Conservation (phyloP, 768 basidiomycete genomes). For the Kwoniella pini region DNA sequence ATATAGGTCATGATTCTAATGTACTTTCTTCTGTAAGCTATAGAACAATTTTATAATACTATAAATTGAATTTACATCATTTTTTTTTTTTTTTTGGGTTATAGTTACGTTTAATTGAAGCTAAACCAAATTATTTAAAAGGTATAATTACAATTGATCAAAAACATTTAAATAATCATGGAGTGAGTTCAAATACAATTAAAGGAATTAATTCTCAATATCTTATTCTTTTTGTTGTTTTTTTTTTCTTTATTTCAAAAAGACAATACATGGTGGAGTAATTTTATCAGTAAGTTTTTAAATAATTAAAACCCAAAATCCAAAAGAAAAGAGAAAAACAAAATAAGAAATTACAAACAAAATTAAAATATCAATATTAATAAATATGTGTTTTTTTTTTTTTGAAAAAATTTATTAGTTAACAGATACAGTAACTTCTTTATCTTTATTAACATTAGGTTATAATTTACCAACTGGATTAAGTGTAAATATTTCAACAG, state of each 20-base stretch:
- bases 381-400: too few species aligned
- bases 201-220: too few species aligned
- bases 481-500: constrained; percentile 45
- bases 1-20: constrained; percentile 39
- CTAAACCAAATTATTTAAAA: constrained; percentile 36
- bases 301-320: too few species aligned
- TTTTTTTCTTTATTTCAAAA: neutral
- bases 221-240: too few species aligned
- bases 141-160: constrained; percentile 32
- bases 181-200: constrained; percentile 21
- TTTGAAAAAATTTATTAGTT: too few species aligned
- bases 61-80: too few species aligned
- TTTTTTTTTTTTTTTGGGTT: too few species aligned
- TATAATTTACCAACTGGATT: constrained; percentile 51
- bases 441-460: constrained; percentile 48
- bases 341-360: neutral
- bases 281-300: constrained; percentile 36
- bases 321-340: neutral
- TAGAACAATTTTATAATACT: too few species aligned
- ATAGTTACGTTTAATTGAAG: constrained; percentile 37
- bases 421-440: constrained; percentile 52
- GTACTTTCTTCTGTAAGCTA: constrained; percentile 33
- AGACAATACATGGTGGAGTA: constrained; percentile 50
- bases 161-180: constrained; percentile 47
- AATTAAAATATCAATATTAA: too few species aligned